These are phyloP conservation scores for Tolypocladium nubicola DNA, from an alignment of 2,329 filamentous ascomycete species.

Conservation along the genomic window DNA sequence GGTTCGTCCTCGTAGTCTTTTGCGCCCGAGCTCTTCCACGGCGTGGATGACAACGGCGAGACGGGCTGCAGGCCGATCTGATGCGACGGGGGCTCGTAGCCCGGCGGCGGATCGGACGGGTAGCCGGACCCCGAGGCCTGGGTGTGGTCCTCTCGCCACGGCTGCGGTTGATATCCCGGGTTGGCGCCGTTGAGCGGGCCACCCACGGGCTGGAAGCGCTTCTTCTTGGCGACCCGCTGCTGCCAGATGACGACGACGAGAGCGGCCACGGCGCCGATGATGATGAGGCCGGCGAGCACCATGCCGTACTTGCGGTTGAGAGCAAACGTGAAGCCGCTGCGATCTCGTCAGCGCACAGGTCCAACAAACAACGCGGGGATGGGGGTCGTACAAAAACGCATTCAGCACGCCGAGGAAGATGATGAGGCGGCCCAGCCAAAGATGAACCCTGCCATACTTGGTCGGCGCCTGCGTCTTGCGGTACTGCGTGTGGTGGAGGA, in stretches of 20 bases:
- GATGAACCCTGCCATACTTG: conserved; percentile 40
- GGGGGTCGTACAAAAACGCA: conserved; percentile 39
- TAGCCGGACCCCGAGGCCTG: conserved; percentile 10
- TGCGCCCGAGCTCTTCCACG: conserved; percentile 12
- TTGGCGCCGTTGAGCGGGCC: conserved; percentile 4
- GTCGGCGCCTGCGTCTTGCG: conserved; percentile 38
- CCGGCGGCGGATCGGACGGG: conserved; percentile 19
- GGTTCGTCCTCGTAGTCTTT: conserved; percentile 20
- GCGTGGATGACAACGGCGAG: conserved; percentile 15
- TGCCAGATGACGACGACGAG: conserved; percentile 23
- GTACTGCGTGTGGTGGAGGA: conserved; percentile 44
- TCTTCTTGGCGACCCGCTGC: conserved; percentile 14
- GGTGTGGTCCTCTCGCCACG: conserved; percentile 15
- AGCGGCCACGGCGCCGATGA: conserved; percentile 31
- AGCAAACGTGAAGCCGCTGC: conserved; percentile 47
- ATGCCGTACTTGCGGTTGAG: conserved; percentile 34
- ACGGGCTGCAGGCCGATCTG: conserved; percentile 17
- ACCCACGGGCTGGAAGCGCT: conserved; percentile 3
- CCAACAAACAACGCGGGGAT: not conserved
- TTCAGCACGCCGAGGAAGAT: conserved; percentile 44
- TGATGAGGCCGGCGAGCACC: conserved; percentile 35
- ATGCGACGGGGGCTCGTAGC: conserved; percentile 21
- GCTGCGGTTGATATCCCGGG: conserved; percentile 16
- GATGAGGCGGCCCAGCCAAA: conserved; percentile 45
- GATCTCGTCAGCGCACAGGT: not conserved